Percentiles rank a stretch among this genome's conserved stretches.
Conservation (phyloP, 2,329 filamentous ascomycete species). For the Fusarium sp. region DNA sequence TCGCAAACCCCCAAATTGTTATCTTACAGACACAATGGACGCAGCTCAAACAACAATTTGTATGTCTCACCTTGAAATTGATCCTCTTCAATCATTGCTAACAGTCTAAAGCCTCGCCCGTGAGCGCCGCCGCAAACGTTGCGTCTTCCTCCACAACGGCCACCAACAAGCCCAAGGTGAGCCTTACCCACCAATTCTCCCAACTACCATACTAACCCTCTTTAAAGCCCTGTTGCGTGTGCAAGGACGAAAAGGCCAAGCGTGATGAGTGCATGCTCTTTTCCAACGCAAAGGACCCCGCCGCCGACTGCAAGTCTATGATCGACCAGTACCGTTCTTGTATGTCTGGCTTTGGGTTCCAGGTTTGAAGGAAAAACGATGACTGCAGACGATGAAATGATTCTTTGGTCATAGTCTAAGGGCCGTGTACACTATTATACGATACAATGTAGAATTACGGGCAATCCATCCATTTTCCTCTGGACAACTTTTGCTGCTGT, state of each 20-base stretch:
- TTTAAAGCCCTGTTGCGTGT: constrained; percentile 93
- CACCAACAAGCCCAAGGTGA: constrained; percentile 59
- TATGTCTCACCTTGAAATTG: constrained; percentile 24
- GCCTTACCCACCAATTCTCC: constrained; percentile 19
- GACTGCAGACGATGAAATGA: constrained; percentile 2
- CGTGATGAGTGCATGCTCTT: constrained; percentile 99
- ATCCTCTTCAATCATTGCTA: constrained; percentile 1
- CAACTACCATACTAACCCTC: constrained; percentile 23
- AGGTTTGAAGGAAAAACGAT: constrained; percentile 58
- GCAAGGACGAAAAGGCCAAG: constrained; percentile 90
- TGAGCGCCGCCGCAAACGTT: constrained; percentile 44
- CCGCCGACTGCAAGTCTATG: constrained; percentile 82
- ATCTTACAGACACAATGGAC: constrained; percentile 47
- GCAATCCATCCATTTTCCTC: constrained; percentile 40
- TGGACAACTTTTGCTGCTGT: neutral
- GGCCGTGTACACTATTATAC: constrained; percentile 39
- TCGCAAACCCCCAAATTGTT: constrained; percentile 26
- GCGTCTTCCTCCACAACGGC: constrained; percentile 43
- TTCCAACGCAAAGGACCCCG: constrained; percentile 83
- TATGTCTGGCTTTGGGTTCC: constrained; percentile 94
- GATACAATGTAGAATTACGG: constrained; percentile 42
- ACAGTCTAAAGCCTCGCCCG: constrained; percentile 33
- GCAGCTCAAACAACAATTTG: constrained; percentile 44
- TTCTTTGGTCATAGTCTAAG: constrained; percentile 15
- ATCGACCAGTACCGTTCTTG: constrained; percentile 89